Evolutionary conservation across 495 filamentous ascomycete species (phyloP).

Genomic region (Parathielavia appendiculata): DNA sequence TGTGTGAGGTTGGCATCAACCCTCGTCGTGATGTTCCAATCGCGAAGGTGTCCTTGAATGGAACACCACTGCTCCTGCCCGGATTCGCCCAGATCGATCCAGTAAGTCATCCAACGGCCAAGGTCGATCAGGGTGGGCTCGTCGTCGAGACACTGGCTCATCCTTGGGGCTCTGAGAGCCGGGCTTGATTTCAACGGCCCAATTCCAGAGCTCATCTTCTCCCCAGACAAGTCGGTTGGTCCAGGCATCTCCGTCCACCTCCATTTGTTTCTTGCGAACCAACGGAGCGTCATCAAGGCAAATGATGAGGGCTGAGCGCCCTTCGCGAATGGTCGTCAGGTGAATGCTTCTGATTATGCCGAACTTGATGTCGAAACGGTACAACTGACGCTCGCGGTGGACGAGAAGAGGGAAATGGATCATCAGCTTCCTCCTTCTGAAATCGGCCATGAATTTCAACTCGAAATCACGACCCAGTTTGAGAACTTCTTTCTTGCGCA

Average conservation of each 20-base stretch:
- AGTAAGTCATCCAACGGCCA: constrained; percentile 70
- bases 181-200: constrained; percentile 65
- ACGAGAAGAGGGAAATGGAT: constrained; percentile 31
- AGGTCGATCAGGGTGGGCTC: constrained; percentile 63
- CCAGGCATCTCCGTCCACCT: constrained; percentile 39
- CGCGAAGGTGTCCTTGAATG: constrained; percentile 54
- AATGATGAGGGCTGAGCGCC: constrained; percentile 48
- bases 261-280: constrained; percentile 52
- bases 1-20: constrained; percentile 29
- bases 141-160: constrained; percentile 52
- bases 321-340: constrained; percentile 34
- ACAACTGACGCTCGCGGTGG: constrained; percentile 17
- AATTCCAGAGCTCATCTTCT: constrained; percentile 64
- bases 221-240: constrained; percentile 53
- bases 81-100: constrained; percentile 44
- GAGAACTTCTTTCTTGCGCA: constrained; percentile 41
- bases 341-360: constrained; percentile 54
- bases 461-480: background rate
- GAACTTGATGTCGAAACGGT: constrained; percentile 59
- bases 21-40: constrained; percentile 64
- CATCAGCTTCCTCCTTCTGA: constrained; percentile 39
- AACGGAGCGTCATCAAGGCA: constrained; percentile 59
- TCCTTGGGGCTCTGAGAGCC: constrained; percentile 32
- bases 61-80: constrained; percentile 31
- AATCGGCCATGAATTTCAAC: constrained; percentile 39